phyloP scores from a whole-genome alignment of 2,329 filamentous ascomycete species.

The Cytospora mali region DNA sequence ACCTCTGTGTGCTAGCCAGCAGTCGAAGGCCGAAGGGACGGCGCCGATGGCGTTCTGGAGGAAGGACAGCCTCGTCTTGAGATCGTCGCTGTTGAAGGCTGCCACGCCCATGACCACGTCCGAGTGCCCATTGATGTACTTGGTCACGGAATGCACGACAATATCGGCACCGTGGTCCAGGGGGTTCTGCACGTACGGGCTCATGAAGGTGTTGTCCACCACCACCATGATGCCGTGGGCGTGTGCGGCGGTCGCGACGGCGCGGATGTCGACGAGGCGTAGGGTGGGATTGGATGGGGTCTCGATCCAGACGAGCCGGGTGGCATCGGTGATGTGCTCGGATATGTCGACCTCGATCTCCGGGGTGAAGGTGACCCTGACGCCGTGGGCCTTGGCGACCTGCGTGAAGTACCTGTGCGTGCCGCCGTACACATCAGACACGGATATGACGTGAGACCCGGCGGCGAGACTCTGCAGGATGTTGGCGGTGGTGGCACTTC shows the following conservation, averaged over 20 bases:
- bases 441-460: constrained; percentile 91
- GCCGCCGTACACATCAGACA: constrained; percentile 96
- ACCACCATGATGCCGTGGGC: constrained; percentile 89
- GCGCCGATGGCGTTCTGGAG: constrained; percentile 97
- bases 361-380: constrained; percentile 91
- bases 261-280: constrained; percentile 87
- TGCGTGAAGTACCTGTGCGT: constrained; percentile 99
- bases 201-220: constrained; percentile 99
- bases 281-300: constrained; percentile 93
- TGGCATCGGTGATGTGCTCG: constrained; percentile 82
- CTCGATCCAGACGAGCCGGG: constrained; percentile 97
- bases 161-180: constrained; percentile 94
- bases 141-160: constrained; percentile 95
- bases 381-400: constrained; percentile 90
- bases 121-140: constrained; percentile 97
- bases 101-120: constrained; percentile 98
- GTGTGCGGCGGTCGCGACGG: constrained; percentile 81
- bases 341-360: constrained; percentile 87
- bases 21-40: constrained; percentile 92
- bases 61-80: constrained; percentile 80
- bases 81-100: constrained; percentile 84
- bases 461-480: constrained; percentile 91
- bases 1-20: constrained; percentile 95
- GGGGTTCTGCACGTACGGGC: constrained; percentile 95
- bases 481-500: constrained; percentile 88